These are phyloP conservation scores for Globisporangium splendens DNA, from an alignment of 352 stramenopile species.

Conservation along the genomic window DNA sequence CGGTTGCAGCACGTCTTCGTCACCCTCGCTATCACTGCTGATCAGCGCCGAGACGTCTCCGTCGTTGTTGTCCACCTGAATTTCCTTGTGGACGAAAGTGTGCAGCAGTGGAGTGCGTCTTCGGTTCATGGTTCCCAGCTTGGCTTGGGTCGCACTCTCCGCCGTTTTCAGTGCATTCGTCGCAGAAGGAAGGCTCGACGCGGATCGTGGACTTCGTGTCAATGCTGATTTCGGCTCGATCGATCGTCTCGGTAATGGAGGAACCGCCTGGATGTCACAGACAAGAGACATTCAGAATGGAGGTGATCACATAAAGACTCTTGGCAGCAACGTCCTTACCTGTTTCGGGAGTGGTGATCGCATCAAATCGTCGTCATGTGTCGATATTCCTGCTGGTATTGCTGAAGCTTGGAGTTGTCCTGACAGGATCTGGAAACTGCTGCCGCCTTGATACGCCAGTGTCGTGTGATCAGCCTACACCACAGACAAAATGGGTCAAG, in stretches of 20 bases:
- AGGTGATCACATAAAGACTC: no score
- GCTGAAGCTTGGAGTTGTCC: neutral
- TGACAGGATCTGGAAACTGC: neutral
- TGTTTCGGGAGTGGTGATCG: conserved; percentile 26
- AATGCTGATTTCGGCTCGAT: conserved; percentile 23
- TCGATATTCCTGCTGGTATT: conserved; percentile 1
- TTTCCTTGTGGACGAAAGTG: neutral
- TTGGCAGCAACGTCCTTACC: conserved; percentile 12
- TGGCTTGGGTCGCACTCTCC: neutral
- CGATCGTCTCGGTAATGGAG: conserved; percentile 4
- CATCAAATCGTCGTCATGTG: conserved; percentile 32
- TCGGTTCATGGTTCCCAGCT: neutral
- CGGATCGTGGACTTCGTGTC: conserved; percentile 20
- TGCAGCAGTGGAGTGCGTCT: neutral
- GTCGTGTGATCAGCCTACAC: conserved; percentile 27
- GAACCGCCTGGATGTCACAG: neutral
- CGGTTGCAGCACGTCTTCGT: conserved; percentile 60
- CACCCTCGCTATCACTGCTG: conserved; percentile 73
- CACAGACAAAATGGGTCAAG: neutral
- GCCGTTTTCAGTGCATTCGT: conserved; percentile 4
- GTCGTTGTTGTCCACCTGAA: conserved; percentile 22
- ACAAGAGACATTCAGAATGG: neutral
- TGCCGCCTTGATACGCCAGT: neutral
- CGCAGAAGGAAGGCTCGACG: conserved; percentile 10
- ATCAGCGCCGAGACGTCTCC: conserved; percentile 74